phyloP scores from a whole-genome alignment of 352 stramenopile genomes.

The Pythium dissotocum region DNA sequence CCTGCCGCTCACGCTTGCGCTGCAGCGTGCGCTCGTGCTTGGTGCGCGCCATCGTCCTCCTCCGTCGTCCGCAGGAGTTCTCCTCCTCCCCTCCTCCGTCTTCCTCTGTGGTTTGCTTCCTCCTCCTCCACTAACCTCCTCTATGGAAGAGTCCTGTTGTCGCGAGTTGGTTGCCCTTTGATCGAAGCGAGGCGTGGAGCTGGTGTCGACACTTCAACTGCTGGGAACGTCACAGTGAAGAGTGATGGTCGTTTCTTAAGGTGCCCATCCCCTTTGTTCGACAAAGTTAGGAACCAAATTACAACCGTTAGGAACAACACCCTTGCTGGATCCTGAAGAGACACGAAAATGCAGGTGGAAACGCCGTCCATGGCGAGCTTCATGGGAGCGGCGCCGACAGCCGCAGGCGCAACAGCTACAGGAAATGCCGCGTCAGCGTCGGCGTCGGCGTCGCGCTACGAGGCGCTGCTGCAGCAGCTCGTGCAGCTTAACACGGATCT shows the following conservation, averaged over 20 bases:
- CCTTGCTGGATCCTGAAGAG: neutral
- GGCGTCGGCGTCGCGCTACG: constrained; percentile 48
- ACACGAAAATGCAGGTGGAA: constrained; percentile 24
- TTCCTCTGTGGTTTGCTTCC: neutral
- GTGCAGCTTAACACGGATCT: constrained; percentile 84
- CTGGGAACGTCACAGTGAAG: neutral
- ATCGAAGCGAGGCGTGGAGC: neutral
- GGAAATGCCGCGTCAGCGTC: neutral
- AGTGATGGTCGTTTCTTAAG: neutral
- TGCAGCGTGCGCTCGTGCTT: constrained; percentile 21
- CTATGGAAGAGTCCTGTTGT: neutral
- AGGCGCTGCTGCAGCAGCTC: constrained; percentile 77
- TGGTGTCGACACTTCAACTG: constrained; percentile 4
- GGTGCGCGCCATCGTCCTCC: constrained; percentile 18
- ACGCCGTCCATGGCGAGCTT: neutral
- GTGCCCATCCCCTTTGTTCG: neutral
- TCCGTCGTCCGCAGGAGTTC: neutral
- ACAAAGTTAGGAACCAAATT: neutral
- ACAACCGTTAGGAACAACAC: neutral
- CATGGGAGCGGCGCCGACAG: neutral
- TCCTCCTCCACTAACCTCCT: neutral
- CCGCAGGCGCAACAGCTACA: neutral
- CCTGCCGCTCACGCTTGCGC: constrained; percentile 7
- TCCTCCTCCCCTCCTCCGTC: neutral
- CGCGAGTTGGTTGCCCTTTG: neutral